These are phyloP conservation scores for Apiotrichum domesticum DNA, from an alignment of 1,284 basidiomycete species.

Conservation along the genomic window DNA sequence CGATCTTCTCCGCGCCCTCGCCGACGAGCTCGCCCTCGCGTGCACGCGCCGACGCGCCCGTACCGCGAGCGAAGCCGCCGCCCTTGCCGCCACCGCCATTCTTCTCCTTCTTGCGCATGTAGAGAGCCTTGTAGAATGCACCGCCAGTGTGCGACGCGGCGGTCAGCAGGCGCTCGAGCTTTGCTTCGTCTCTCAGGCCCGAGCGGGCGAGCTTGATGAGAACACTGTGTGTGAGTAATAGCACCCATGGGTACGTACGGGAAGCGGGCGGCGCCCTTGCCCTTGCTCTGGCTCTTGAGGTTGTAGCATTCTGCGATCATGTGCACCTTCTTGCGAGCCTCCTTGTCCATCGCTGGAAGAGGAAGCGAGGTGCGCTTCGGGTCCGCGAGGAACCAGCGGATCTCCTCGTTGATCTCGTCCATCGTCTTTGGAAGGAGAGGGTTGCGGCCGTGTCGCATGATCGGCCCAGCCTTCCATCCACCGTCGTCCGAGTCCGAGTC, in stretches of 20 bases:
- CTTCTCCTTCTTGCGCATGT: constrained; percentile 12
- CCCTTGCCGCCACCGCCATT: neutral
- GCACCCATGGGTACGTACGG: constrained; percentile 34
- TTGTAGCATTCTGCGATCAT: constrained; percentile 68
- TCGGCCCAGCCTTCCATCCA: constrained; percentile 9
- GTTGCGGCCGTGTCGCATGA: constrained; percentile 2
- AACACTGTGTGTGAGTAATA: constrained; percentile 51
- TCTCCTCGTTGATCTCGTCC: constrained; percentile 55
- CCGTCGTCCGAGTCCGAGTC: constrained; percentile 20
- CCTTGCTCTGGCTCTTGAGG: constrained; percentile 69
- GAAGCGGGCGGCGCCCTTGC: constrained; percentile 56
- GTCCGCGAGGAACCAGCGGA: constrained; percentile 62
- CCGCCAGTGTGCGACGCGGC: constrained; percentile 26
- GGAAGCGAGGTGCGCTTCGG: constrained; percentile 55
- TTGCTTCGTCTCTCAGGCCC: constrained; percentile 55
- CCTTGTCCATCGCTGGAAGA: constrained; percentile 70
- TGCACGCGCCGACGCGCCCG: constrained; percentile 28
- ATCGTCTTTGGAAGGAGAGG: constrained; percentile 14
- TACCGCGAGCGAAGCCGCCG: neutral
- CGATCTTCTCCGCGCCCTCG: constrained; percentile 42
- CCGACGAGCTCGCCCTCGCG: constrained; percentile 45
- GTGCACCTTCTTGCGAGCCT: constrained; percentile 64
- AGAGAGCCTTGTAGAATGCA: constrained; percentile 43
- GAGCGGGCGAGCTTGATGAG: constrained; percentile 61
- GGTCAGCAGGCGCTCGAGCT: constrained; percentile 55